Percentiles rank a stretch among this genome's conserved stretches.
phyloP scores from a whole-genome alignment of 257 asterid genomes.

The Solanum appendiculatum region DNA sequence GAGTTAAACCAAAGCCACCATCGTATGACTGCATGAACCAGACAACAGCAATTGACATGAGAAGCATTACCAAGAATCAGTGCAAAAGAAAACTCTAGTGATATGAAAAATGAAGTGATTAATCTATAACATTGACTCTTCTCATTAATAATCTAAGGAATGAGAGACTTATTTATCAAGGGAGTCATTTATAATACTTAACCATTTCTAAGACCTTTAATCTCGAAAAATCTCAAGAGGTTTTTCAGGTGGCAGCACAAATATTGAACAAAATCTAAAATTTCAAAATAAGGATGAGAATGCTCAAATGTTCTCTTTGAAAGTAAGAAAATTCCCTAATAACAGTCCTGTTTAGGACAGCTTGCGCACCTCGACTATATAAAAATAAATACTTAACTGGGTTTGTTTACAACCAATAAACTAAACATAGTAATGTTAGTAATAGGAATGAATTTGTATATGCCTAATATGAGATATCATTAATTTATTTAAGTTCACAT shows the following conservation, averaged over 20 bases:
- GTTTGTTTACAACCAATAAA: neutral
- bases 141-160: neutral
- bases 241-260: neutral
- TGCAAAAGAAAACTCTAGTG: neutral
- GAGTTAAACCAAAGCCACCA: constrained; percentile 89
- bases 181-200: neutral
- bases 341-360: neutral
- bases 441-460: neutral
- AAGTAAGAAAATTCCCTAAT: neutral
- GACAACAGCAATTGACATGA: neutral
- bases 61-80: neutral
- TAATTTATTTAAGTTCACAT: neutral
- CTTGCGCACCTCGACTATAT: neutral
- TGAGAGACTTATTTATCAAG: neutral
- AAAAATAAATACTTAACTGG: neutral
- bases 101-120: neutral
- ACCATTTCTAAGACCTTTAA: neutral
- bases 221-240: neutral
- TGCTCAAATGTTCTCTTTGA: neutral
- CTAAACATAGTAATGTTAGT: neutral
- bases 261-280: neutral
- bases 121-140: neutral
- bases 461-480: neutral
- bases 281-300: neutral
- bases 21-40: constrained; percentile 77